Evolutionary conservation across 495 filamentous ascomycete species (phyloP), one percentile per base, ranked within the genome.

Genomic region (Penicilliopsis zonata): DNA sequence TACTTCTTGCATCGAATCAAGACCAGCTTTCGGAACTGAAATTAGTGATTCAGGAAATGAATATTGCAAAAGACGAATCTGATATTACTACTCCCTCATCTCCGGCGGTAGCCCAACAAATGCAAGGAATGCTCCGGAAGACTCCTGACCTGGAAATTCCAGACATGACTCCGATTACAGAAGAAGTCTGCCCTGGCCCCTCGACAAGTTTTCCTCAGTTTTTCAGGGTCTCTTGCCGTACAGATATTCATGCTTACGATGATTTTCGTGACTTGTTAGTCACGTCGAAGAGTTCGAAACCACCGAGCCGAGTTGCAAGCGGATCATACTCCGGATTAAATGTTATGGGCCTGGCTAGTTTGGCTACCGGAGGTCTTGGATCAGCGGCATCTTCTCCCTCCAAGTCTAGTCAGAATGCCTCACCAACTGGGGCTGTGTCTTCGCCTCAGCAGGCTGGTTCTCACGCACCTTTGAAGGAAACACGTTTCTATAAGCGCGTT

Each of bases 11-110:
- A 24, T 90, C 82, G 5, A 86, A 94, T 36, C 88, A 94, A 49
- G 86, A 96, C 47, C 90, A 98, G 54, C 69, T 98, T 7, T 70
- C 78, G 5, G 82, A 96, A 54, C 68, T 98, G 24, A 96, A 96
- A 52, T 65, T 69, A 5, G 84, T 92, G 34, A 83, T 98, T 80
- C 83, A 94, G 61, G 70, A 77, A 31, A 84, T 94, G 74, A 70
- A 69, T n/a, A 56, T 66, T 22, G 74, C 83, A 36, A 71, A 70
- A 31, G 84, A 87, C 37, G 84, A 79, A 21, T 40, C 58, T 24
- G 76, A 82, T 16, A 48, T 55, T 16, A 80, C 76, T 28, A 75
- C 67, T 43, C 90, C 70, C 26, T 78, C 63, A 39, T 92, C 71
- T 43, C 86, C 70, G 41, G 76, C 56, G 34, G 65, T 38, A 4